Conservation (phyloP, 2,329 filamentous ascomycete genomes). For the Diaporthe vexans region DNA sequence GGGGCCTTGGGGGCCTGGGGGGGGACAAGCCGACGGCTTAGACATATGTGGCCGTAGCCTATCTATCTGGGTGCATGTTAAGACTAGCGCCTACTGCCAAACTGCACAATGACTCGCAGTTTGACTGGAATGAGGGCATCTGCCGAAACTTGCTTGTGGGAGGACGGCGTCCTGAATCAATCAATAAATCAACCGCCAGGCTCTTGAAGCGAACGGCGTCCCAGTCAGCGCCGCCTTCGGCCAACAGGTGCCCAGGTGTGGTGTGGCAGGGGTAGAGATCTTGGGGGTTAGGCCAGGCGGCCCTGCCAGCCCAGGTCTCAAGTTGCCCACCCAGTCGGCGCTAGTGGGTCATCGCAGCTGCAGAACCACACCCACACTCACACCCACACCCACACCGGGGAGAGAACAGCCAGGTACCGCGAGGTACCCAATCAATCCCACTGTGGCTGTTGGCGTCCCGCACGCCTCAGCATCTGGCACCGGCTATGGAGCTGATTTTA, state of each 20-base stretch:
- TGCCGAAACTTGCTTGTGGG: slow-evolving; percentile 3
- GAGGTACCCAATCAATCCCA: slow-evolving; percentile 1
- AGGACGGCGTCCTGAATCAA: slow-evolving; percentile 19
- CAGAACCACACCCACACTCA: not conserved
- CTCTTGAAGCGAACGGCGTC: slow-evolving; percentile 18
- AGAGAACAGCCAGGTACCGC: not conserved
- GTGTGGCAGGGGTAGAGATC: not conserved
- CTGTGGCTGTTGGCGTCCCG: not conserved
- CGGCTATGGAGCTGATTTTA: not conserved
- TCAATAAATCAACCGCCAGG: slow-evolving; percentile 1
- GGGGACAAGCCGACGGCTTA: not conserved
- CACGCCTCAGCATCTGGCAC: not conserved
- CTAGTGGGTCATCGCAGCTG: slow-evolving; percentile 11
- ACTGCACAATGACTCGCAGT: slow-evolving; percentile 33
- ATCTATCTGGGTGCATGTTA: not conserved
- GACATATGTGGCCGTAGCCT: slow-evolving; percentile 9
- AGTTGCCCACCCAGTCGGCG: slow-evolving; percentile 14
- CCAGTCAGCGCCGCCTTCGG: slow-evolving; percentile 5
- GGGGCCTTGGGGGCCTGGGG: no score
- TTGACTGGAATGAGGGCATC: not conserved
- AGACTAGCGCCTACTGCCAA: slow-evolving; percentile 18
- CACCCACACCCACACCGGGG: not conserved
- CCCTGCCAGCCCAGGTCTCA: slow-evolving; percentile 24
- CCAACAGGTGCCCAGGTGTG: not conserved
- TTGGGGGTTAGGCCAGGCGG: slow-evolving; percentile 11